A percentile compares a stretch with the other conserved stretches of the same genome.
These are phyloP conservation scores for Vanrija humicola DNA, from an alignment of 1,284 basidiomycete species.

Conservation along the genomic window DNA sequence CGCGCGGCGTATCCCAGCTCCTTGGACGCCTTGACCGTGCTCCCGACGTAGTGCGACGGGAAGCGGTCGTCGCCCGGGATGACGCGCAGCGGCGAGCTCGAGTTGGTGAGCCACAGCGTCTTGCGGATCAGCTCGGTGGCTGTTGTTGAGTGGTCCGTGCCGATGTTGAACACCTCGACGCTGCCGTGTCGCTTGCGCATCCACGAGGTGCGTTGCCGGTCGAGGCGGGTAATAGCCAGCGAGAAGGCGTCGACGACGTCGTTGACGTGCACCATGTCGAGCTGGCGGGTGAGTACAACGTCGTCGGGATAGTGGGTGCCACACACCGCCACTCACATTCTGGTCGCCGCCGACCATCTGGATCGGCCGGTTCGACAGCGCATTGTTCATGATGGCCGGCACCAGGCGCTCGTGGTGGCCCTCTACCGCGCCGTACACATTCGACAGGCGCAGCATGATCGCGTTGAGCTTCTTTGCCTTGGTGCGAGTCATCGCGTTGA, in stretches of 20 bases:
- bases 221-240: conserved; percentile 15
- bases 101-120: conserved; percentile 22
- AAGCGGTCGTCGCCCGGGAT: conserved; percentile 22
- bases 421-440: conserved; percentile 21
- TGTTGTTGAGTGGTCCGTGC: conserved; percentile 11
- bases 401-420: conserved; percentile 27
- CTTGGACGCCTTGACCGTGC: conserved; percentile 7
- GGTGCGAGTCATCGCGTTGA: background rate
- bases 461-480: conserved; percentile 5
- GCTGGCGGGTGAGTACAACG: background rate
- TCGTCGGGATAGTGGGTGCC: too few relatives aligned
- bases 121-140: conserved; percentile 22
- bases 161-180: conserved; percentile 25
- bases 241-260: conserved; percentile 26
- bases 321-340: conserved; percentile 10
- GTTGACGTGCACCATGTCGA: conserved; percentile 26
- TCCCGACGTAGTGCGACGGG: conserved; percentile 20
- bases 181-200: background rate
- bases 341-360: conserved; percentile 30
- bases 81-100: conserved; percentile 23
- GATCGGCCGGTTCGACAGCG: conserved; percentile 21
- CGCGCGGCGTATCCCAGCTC: conserved; percentile 19
- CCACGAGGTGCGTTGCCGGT: background rate
- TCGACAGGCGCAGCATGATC: conserved; percentile 24
- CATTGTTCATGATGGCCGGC: conserved; percentile 23